Base-by-base conservation (phyloP, 805 yeast species). In the Candida anglica region DNA sequence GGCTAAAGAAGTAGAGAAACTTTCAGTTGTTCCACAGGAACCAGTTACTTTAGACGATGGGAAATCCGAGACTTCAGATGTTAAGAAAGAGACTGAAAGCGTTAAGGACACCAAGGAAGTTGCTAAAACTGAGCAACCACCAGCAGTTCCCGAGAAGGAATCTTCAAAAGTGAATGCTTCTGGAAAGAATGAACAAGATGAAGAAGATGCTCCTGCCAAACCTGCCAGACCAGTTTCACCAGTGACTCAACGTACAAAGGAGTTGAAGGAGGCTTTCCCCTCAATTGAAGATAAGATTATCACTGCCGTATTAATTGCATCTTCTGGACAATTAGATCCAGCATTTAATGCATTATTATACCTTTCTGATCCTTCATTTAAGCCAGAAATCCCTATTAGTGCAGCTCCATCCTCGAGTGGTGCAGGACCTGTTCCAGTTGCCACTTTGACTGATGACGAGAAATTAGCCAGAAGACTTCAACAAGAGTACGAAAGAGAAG, bases 311-410 rank as follows among this genome's bases (percentile, higher is more conserved):
- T 66, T 89, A 37, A 85, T 93, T 53, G 98, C 98, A 2, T 78
- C 95, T 14, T 76, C 72, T 30, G 96, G 95, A 19, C 68, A 73
- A 30, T 55, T 86, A 28, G 96, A 87, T 47, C 80, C 85, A 1
- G 95, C 96, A 1, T 91, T 91, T 66, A 84, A 82, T 56, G 97
- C 96, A 0, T 65, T 89, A 48, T 66, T 91, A 39, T 86, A 75
- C 46, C 61, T 86, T 35, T 79, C 86, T 13, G 96, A 89, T 58
- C 91, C 91, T 7, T 54, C 69, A 3, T 69, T 69, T 40, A 59
- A 61, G 29, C 77, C 81, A 10, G 75, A 72, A 40, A 65, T 75
- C 30, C 77, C 75, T 19, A 44, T 46, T 8, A 38, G 19, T 9
- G 17, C 17, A 3, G 19, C 18, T 11, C 28, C 17, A 3, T 30